Evolutionary conservation across 2,329 filamentous ascomycete species (phyloP).

Genomic region (Fusarium scirpi): DNA sequence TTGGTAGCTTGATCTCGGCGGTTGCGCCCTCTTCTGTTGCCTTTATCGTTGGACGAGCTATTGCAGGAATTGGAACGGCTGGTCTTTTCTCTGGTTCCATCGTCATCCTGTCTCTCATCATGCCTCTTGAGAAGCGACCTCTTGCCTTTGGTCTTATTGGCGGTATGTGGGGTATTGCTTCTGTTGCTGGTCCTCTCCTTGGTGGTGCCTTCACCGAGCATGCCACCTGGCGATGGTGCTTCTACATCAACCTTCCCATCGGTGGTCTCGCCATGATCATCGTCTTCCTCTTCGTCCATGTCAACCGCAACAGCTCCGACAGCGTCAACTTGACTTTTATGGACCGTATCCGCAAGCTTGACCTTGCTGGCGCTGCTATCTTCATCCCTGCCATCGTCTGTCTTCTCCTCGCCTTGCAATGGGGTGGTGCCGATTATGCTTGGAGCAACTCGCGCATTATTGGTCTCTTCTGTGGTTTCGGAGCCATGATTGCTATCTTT

Average conservation of each 20-base stretch:
- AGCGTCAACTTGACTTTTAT: constrained; percentile 50
- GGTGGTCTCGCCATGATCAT: constrained; percentile 61
- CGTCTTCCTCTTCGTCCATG: constrained; percentile 61
- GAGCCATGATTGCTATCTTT: constrained; percentile 60
- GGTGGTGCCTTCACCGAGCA: constrained; percentile 64
- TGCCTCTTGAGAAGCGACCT: constrained; percentile 66
- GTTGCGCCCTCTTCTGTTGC: constrained; percentile 59
- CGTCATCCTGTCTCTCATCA: constrained; percentile 60
- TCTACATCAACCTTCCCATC: constrained; percentile 61
- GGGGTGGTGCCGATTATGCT: constrained; percentile 64
- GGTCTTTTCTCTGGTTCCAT: constrained; percentile 64
- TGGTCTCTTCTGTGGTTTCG: constrained; percentile 64
- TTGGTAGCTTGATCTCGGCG: constrained; percentile 59
- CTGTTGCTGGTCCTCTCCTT: constrained; percentile 62
- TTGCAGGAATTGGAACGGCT: constrained; percentile 64
- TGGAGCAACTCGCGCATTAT: constrained; percentile 64
- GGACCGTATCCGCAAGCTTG: constrained; percentile 59
- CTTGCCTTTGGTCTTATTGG: constrained; percentile 67
- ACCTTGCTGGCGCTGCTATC: constrained; percentile 62
- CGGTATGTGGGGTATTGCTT: constrained; percentile 68
- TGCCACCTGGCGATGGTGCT: constrained; percentile 66
- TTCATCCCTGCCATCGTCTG: constrained; percentile 65
- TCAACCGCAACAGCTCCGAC: constrained; percentile 53
- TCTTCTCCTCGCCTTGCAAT: constrained; percentile 67
- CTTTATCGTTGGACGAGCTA: constrained; percentile 65